Evolutionary conservation across 805 yeast genomes (phyloP), one percentile per base, ranked within the genome.

Genomic region (Komagataella pastoris): DNA sequence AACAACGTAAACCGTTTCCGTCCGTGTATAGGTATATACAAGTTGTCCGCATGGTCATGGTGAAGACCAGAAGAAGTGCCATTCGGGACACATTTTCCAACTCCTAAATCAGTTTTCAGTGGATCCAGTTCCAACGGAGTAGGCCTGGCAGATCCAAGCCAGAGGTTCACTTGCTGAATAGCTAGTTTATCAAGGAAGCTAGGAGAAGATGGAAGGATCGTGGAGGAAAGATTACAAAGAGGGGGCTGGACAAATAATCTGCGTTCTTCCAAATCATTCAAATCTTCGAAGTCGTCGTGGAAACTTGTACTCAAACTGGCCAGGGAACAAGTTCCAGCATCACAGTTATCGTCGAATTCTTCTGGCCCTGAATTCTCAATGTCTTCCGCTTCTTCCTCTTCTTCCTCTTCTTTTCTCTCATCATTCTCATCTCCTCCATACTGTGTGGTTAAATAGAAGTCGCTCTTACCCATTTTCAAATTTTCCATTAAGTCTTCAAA

Each of bases 31-130:
- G 85, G 76, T 3, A 84, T 69, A 60, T 85, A 85, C 43, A 85
- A 65, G 58, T 85, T 85, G 60, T 84, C 90, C 1, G 90, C 87
- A 64, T 84, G 90, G 61, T 85, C 91, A 61, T 85, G 91, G 58
- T 85, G 91, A 10, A 85, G 65, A 0, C 91, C 91, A 1, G 89
- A 81, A 0, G 88, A 81, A 0, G 81, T 70, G 1, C 83, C 84
- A 1, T 77, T 75, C 1, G 88, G 84, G 0, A 83, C 64, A 19
- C 66, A 66, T 58, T 78, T 76, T 1, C 87, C 87, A 3, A 80
- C 61, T 1, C 77, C 76, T 17, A 66, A 60, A 48, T 65, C 63
- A 2, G 55, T 52, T 14, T 60, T 56, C 1, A 48, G 30, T 2
- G 54, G 50, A 19, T 64, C 60, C 7, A 65, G 17, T 6, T 47